Base-by-base conservation (phyloP, 2,329 filamentous ascomycete genomes). In the Allantophomopsis lycopodina region DNA sequence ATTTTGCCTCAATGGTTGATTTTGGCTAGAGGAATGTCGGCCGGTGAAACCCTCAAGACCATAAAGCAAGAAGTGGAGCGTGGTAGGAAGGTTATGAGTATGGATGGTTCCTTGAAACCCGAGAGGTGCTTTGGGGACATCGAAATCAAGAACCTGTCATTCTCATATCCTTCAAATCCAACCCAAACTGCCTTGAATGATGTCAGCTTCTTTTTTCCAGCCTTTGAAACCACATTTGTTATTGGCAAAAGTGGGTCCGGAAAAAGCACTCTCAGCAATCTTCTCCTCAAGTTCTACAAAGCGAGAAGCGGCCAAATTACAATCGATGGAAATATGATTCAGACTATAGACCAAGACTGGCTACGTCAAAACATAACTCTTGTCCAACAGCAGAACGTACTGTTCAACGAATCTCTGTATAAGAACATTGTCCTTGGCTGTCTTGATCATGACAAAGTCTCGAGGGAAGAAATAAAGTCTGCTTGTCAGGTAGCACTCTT, bases 191-290 rank as follows among this genome's bases (percentile, higher is more conserved):
- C 79, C 2, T 64, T 95, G 8, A 59, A 70, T 1, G 60, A 70
- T 6, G 71, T 73, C 0, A 77, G 68, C 0, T 69, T 95, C 44
- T 71, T 68, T 46, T 89, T 96, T 42, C 72, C 77, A 0, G 68
- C 79, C 0, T 79, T 83, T 0, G 67, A 83, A 44, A 76, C 80
- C 3, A 85, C 78, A 0, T 95, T 91, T 51, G 66, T 96, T 2
- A 74, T 95, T 37, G 91, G 89, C 0, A 73, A 71, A 50, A 94
- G 86, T 51, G 91, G 91, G 0, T 94, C 85, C 2, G 89, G 89
- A 0, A 96, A 96, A 57, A 94, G 86, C 49, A 96, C 89, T 0
- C 54, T 96, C 1, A 79, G 81, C 1, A 86, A 85, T 52, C 66
- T 96, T 1, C 66, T 96, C 1, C 67, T 87, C 38, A 74, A 79